These are phyloP conservation scores for Lecanicillium sp. DNA, from an alignment of 2,329 filamentous ascomycete species.

Conservation along the genomic window DNA sequence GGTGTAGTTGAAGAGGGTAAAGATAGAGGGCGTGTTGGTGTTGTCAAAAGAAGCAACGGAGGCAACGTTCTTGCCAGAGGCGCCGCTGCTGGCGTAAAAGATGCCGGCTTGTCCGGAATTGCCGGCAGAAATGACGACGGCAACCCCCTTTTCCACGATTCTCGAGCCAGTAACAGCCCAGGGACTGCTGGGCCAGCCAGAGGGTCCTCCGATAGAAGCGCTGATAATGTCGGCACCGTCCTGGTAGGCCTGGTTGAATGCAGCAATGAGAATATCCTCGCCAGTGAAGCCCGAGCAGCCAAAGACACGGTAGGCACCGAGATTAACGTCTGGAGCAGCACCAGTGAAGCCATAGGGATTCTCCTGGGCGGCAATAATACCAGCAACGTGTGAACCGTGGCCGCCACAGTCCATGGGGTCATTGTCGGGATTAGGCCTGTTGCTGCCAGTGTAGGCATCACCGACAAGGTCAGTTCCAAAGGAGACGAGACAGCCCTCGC, in stretches of 20 bases:
- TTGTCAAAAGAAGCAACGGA: constrained; percentile 45
- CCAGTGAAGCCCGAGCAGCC: constrained; percentile 41
- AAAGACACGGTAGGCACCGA: constrained; percentile 50
- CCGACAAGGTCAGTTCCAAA: constrained; percentile 51
- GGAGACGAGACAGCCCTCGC: constrained; percentile 46
- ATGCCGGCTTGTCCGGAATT: constrained; percentile 38
- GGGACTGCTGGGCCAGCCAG: constrained; percentile 44
- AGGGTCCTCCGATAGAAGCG: constrained; percentile 41
- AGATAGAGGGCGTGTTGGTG: constrained; percentile 30
- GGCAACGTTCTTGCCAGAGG: constrained; percentile 37
- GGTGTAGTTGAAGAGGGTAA: constrained; percentile 32
- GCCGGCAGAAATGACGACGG: constrained; percentile 44
- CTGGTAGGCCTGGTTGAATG: constrained; percentile 52
- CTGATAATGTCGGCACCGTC: constrained; percentile 51
- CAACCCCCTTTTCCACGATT: constrained; percentile 45
- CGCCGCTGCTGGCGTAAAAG: constrained; percentile 41
- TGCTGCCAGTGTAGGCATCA: constrained; percentile 37
- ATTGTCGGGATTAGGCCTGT: constrained; percentile 32
- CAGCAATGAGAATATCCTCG: constrained; percentile 50
- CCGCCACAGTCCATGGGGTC: constrained; percentile 49
- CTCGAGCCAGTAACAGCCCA: constrained; percentile 41
- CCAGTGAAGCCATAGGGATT: constrained; percentile 48
- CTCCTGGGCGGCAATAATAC: constrained; percentile 51
- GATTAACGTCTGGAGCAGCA: constrained; percentile 44
- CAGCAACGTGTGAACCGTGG: constrained; percentile 54